Base-by-base conservation (phyloP, 352 stramenopile species). In the Globisporangium acanthophoron region DNA sequence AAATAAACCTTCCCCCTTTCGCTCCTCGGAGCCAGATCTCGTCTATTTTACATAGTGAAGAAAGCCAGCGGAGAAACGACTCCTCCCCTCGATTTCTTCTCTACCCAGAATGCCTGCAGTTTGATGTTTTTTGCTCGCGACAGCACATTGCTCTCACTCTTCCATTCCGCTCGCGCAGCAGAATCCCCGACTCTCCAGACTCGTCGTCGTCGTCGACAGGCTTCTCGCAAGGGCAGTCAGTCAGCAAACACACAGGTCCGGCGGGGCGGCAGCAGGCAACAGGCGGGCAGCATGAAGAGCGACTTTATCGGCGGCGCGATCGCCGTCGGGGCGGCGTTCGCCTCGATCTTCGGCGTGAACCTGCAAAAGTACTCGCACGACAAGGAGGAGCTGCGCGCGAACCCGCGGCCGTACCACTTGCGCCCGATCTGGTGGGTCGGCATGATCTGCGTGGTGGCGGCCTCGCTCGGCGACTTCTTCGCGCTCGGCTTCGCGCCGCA, bases 331-430 rank as follows among this genome's bases (percentile, higher is more conserved):
- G 78, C 79, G n/a, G 69, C 86, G 2, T 70, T 96, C 50, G 70
- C 83, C 48, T 94, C 86, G 59, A 97, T 95, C 74, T 90, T 97
- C 44, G 88, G 88, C 49, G 86, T 96, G 11, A 97, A 97, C 61
- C 68, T 96, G 58, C 87, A 97, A 66, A 97, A 97, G 70, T 94
- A 94, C 61, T 92, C 78, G 51, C 87, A 96, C 56, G 79, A 93
- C 65, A 85, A 90, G 62, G 88, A 97, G 60, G 86, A 88, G 52
- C 59, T 74, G 56, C 79, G 80, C 20, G 70, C 76, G 41, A 73
- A 84, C 52, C 82, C 66, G 48, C 76, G 85, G n/a, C 72, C 88
- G 24, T 97, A 96, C 75, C 74, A 80, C 43, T 57, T 74, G 66
- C 87, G 88, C 5, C 88, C 88, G 18, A 62, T 96, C 35, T 97